A percentile compares a stretch with the other conserved stretches of the same genome.
Evolutionary conservation across 345 rosid species (phyloP).

Genomic region (Salix brachista): DNA sequence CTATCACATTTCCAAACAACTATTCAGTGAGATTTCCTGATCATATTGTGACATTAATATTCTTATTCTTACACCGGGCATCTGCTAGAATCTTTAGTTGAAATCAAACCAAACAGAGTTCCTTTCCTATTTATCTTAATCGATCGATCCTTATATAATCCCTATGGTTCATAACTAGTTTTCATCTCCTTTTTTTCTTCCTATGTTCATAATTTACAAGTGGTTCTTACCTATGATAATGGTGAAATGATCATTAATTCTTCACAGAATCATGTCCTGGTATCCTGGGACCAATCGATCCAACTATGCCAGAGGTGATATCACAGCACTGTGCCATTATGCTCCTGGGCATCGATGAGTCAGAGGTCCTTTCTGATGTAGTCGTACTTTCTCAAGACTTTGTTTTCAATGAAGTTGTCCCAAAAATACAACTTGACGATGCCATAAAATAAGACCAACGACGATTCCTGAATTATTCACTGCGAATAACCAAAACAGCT

Average conservation of each 20-base stretch:
- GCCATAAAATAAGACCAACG: no score
- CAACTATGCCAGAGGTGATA: neutral
- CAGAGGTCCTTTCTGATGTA: no score
- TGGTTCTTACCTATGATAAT: neutral
- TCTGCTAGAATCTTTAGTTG: slow-evolving; percentile 26
- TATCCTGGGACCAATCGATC: neutral
- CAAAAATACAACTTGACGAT: no score
- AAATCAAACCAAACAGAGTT: neutral
- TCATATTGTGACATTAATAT: neutral
- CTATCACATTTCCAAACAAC: no score
- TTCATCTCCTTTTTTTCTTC: neutral
- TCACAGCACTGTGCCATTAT: neutral
- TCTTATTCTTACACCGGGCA: neutral
- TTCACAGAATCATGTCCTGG: neutral
- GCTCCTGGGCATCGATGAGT: no score
- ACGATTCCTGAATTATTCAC: no score
- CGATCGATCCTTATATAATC: neutral
- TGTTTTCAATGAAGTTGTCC: no score
- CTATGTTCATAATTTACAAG: neutral
- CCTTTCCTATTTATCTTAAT: neutral
- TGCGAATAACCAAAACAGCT: no score
- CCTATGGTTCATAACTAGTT: neutral
- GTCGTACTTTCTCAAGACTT: no score
- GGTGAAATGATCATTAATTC: neutral
- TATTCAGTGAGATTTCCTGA: slow-evolving; percentile 14